These are phyloP conservation scores for Aspergillus conjunctus DNA, from an alignment of 495 filamentous ascomycete species.

Conservation along the genomic window DNA sequence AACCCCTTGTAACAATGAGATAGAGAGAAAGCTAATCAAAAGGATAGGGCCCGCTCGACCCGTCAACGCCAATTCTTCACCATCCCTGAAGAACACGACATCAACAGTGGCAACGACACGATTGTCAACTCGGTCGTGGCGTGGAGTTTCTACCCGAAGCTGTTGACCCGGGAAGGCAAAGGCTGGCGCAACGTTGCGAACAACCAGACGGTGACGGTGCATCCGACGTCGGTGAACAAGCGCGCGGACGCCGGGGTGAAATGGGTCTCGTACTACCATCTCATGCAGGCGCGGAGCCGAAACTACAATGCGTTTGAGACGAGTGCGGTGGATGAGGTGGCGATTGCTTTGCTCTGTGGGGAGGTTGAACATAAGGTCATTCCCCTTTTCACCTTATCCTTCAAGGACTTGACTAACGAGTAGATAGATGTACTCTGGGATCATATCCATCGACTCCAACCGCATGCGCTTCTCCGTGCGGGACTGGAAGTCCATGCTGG, in stretches of 20 bases:
- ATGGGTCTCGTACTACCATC: conserved; percentile 91
- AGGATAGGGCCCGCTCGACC: conserved; percentile 53
- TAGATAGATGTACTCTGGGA: conserved; percentile 74
- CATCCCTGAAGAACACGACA: conserved; percentile 70
- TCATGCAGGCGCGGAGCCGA: conserved; percentile 84
- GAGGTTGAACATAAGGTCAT: conserved; percentile 76
- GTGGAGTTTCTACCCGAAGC: conserved; percentile 93
- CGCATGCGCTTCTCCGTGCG: conserved; percentile 80
- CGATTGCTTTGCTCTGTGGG: conserved; percentile 81
- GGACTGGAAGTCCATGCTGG: conserved; percentile 91
- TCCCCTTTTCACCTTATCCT: background rate
- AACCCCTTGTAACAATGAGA: background rate
- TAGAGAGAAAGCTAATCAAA: background rate
- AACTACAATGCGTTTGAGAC: conserved; percentile 90
- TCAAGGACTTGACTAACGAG: background rate
- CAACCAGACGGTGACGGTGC: conserved; percentile 81
- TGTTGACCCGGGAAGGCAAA: conserved; percentile 82
- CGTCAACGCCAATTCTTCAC: conserved; percentile 76
- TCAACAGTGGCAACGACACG: conserved; percentile 74
- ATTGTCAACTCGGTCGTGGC: conserved; percentile 79
- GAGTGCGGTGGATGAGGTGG: conserved; percentile 75
- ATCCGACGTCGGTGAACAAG: conserved; percentile 86
- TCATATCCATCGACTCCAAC: conserved; percentile 82
- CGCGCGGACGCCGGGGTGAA: conserved; percentile 58
- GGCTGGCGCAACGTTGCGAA: conserved; percentile 89